These are phyloP conservation scores for Nakazawaea populi DNA, from an alignment of 805 yeast species.

Conservation along the genomic window DNA sequence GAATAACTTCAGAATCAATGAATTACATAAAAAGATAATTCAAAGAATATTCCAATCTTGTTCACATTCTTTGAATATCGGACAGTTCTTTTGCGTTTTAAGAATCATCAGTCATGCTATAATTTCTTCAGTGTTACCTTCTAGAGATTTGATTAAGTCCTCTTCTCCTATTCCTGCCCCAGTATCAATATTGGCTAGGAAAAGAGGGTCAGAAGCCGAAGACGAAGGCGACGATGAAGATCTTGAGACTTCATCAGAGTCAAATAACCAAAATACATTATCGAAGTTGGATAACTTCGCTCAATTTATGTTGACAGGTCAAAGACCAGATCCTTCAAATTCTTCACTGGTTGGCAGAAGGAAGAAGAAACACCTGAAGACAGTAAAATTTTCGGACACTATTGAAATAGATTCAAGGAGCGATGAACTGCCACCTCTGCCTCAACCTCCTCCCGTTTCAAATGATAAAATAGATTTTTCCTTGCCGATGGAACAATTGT, in stretches of 20 bases:
- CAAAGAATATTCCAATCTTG: conserved; percentile 44
- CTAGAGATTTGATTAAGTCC: conserved; percentile 42
- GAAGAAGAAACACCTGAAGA: conserved; percentile 41
- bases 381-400: conserved; percentile 71
- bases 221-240: conserved; percentile 29
- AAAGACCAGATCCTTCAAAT: conserved; percentile 36
- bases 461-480: conserved; percentile 43
- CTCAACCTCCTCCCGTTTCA: conserved; percentile 14
- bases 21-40: conserved; percentile 43
- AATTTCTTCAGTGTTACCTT: conserved; percentile 41
- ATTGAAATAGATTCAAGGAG: conserved; percentile 31
- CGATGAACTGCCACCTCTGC: conserved; percentile 6
- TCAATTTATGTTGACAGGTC: conserved; percentile 76
- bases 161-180: conserved; percentile 76
- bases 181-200: conserved; percentile 63
- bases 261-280: conserved; percentile 25
- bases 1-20: conserved; percentile 64
- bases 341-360: conserved; percentile 31
- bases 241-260: conserved; percentile 28
- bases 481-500: conserved; percentile 72
- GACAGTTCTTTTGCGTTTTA: conserved; percentile 84
- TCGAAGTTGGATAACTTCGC: conserved; percentile 85
- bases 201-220: conserved; percentile 43
- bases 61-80: conserved; percentile 63
- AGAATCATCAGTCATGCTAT: conserved; percentile 74